These are phyloP conservation scores for Aspergillus awamori DNA, from an alignment of 2,329 filamentous ascomycete species.

Conservation along the genomic window DNA sequence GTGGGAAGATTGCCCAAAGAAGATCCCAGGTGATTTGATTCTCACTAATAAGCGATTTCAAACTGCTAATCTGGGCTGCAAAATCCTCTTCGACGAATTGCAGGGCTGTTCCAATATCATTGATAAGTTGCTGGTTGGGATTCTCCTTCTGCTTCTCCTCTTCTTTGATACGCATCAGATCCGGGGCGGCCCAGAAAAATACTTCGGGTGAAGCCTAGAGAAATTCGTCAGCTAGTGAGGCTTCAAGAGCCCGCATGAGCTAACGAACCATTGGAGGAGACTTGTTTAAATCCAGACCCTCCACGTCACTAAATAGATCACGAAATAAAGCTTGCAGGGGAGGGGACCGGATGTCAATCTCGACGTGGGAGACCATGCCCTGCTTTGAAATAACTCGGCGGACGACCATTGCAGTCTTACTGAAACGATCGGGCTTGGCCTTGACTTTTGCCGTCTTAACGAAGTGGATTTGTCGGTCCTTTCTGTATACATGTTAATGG, in stretches of 20 bases:
- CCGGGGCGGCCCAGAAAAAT: constrained; percentile 1
- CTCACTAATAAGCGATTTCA: neutral
- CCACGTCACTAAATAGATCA: neutral
- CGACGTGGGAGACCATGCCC: constrained; percentile 7
- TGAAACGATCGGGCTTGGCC: constrained; percentile 3
- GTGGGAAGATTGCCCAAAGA: constrained; percentile 5
- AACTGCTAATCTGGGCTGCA: neutral
- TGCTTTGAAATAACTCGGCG: constrained; percentile 1
- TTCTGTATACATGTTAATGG: neutral
- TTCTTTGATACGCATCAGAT: neutral
- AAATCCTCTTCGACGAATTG: constrained; percentile 4
- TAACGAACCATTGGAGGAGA: constrained; percentile 1
- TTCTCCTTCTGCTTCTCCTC: neutral
- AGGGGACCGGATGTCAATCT: constrained; percentile 5
- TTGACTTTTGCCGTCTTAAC: neutral
- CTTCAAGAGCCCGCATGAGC: neutral
- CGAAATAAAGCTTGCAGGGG: neutral
- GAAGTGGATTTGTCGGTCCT: neutral
- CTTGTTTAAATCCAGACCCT: neutral
- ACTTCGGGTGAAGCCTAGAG: neutral
- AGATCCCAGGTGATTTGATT: constrained; percentile 7
- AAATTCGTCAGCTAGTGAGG: neutral
- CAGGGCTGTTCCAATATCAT: constrained; percentile 7
- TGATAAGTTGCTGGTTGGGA: neutral
- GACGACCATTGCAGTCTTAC: constrained; percentile 6